Percentiles rank a stretch among this genome's conserved stretches.
These are phyloP conservation scores for Euclidium syriacum DNA, from an alignment of 345 rosid genomes.

Conservation along the genomic window DNA sequence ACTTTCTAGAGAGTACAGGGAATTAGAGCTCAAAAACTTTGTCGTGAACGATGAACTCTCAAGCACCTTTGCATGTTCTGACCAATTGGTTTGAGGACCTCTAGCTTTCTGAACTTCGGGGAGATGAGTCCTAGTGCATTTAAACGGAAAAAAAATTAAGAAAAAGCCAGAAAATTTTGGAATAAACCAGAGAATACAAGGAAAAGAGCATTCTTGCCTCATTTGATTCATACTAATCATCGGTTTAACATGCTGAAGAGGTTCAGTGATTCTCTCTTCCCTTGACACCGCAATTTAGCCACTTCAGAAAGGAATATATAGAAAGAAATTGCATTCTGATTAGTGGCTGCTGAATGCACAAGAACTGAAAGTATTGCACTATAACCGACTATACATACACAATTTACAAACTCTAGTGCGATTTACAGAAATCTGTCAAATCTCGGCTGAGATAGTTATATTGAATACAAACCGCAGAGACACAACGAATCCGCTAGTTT, in stretches of 20 bases:
- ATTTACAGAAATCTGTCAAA: not conserved
- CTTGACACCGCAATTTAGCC: not conserved
- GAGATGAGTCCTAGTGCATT: conserved; percentile 37
- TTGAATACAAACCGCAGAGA: not conserved
- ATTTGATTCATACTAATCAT: conserved; percentile 34
- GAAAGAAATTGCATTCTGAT: conserved; percentile 3
- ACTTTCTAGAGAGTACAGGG: conserved; percentile 59
- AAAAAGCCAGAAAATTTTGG: not conserved
- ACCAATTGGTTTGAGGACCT: conserved; percentile 71
- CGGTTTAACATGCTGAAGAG: conserved; percentile 22
- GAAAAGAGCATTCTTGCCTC: conserved; percentile 32
- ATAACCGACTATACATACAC: not conserved
- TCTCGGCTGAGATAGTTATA: not conserved
- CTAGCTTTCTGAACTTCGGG: conserved; percentile 35
- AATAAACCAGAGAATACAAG: not conserved
- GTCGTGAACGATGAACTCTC: conserved; percentile 33
- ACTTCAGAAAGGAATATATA: not conserved
- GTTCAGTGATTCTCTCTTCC: conserved; percentile 6
- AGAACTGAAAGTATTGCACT: not conserved
- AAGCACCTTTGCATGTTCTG: conserved; percentile 48
- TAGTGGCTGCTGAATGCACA: not conserved
- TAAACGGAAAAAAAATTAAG: conserved; percentile 2
- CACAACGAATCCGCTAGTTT: not conserved
- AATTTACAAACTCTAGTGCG: not conserved
- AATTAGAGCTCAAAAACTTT: conserved; percentile 53